Percentiles rank a stretch among this genome's conserved stretches.
Conservation (phyloP, 2,329 filamentous ascomycete genomes). For the Chaetomiaceae sp. region DNA sequence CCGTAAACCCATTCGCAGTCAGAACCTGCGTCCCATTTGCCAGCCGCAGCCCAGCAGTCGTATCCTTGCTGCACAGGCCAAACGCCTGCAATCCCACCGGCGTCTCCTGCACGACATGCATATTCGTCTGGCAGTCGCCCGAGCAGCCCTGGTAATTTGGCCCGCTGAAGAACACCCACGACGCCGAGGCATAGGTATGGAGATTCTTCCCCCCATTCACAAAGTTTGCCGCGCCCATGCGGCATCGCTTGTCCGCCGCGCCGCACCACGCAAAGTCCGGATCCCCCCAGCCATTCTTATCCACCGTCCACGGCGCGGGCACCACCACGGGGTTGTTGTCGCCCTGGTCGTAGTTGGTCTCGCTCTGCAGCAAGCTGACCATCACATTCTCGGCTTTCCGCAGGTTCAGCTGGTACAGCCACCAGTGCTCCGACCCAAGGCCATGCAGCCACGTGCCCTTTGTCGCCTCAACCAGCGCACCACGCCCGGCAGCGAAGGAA, state of each 20-base stretch:
- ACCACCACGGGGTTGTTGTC: slow-evolving; percentile 31
- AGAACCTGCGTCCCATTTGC: slow-evolving; percentile 27
- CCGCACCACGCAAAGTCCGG: slow-evolving; percentile 38
- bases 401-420: slow-evolving; percentile 53
- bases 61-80: slow-evolving; percentile 37
- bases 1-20: slow-evolving; percentile 11
- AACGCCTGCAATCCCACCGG: slow-evolving; percentile 36
- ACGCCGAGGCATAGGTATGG: slow-evolving; percentile 37
- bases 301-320: slow-evolving; percentile 36
- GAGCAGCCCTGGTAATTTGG: slow-evolving; percentile 32
- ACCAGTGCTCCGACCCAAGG: slow-evolving; percentile 49
- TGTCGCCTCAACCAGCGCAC: slow-evolving; percentile 39
- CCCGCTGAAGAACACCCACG: slow-evolving; percentile 39
- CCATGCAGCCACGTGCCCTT: slow-evolving; percentile 47
- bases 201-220: slow-evolving; percentile 37
- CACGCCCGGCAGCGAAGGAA: slow-evolving; percentile 44
- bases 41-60: slow-evolving; percentile 30
- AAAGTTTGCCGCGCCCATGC: slow-evolving; percentile 39
- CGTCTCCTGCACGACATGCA: slow-evolving; percentile 36
- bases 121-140: slow-evolving; percentile 31
- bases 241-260: slow-evolving; percentile 32
- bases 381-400: slow-evolving; percentile 44
- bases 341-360: slow-evolving; percentile 47
- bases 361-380: slow-evolving; percentile 45
- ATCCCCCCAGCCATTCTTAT: slow-evolving; percentile 34